phyloP scores from a whole-genome alignment of 2,329 filamentous ascomycete genomes.

The Alternaria postmessia region DNA sequence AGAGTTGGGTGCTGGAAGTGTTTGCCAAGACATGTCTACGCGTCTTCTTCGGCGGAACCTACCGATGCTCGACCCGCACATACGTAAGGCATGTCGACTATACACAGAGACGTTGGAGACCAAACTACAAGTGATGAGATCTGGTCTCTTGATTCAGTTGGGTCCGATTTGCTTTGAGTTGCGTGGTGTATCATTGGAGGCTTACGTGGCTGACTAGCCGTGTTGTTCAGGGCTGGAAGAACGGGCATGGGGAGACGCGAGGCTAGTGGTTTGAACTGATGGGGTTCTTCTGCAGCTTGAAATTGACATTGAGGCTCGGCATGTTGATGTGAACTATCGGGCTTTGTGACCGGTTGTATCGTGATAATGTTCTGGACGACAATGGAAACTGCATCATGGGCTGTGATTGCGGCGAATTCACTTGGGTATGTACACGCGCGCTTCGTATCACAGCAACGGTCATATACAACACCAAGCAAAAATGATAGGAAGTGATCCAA shows the following conservation, averaged over 20 bases:
- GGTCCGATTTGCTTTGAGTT: neutral
- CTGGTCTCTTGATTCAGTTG: neutral
- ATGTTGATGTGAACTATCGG: too few relatives aligned
- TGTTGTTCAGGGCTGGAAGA: neutral
- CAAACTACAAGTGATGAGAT: neutral
- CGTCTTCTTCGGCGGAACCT: neutral
- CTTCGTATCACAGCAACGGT: too few relatives aligned
- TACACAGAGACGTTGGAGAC: neutral
- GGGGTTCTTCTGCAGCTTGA: too few relatives aligned
- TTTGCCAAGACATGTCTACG: slow-evolving; percentile 3
- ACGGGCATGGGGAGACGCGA: neutral
- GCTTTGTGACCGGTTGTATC: too few relatives aligned
- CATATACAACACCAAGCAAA: neutral
- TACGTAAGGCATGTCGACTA: neutral
- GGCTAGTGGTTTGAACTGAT: neutral
- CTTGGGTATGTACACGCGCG: too few relatives aligned
- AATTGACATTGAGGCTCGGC: too few relatives aligned
- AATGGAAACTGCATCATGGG: neutral
- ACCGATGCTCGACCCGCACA: neutral
- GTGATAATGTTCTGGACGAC: neutral
- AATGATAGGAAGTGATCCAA: neutral
- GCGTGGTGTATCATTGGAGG: neutral
- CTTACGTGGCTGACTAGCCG: neutral
- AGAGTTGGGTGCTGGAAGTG: neutral
- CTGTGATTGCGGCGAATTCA: too few relatives aligned